These are phyloP conservation scores for Pyrenochaeta sp. DNA, from an alignment of 2,329 filamentous ascomycete species.

Conservation along the genomic window DNA sequence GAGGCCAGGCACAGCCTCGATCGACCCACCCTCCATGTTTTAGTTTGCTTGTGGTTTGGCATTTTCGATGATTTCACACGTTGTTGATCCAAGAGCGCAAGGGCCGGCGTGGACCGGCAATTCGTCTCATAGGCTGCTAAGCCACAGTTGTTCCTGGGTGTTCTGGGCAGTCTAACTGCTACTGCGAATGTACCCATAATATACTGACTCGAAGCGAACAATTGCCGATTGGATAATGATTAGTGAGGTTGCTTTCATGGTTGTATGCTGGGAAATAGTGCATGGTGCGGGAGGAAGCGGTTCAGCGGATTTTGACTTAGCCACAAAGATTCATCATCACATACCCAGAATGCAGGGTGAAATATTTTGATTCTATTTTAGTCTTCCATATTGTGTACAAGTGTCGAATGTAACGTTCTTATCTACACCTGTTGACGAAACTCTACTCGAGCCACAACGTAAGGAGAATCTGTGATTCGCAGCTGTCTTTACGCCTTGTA, in stretches of 20 bases:
- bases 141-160: constrained; percentile 4
- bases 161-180: constrained; percentile 9
- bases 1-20: constrained; percentile 15
- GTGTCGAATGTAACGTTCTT: not conserved
- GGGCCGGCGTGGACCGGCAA: not conserved
- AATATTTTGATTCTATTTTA: constrained; percentile 12
- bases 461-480: not conserved
- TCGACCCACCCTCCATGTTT: constrained; percentile 13
- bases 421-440: constrained; percentile 5
- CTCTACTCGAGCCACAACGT: not conserved
- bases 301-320: constrained; percentile 10
- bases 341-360: not conserved
- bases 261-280: too few species aligned
- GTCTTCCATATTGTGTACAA: constrained; percentile 1
- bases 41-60: not conserved
- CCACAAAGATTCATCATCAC: constrained; percentile 15
- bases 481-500: constrained; percentile 53
- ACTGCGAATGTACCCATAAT: not conserved
- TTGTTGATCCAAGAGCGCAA: not conserved
- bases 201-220: not conserved
- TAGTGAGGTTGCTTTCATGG: not conserved
- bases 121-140: constrained; percentile 8
- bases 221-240: not conserved
- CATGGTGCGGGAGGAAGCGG: not conserved
- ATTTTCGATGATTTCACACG: constrained; percentile 3